Percentiles rank a stretch among this genome's conserved stretches.
Evolutionary conservation across 2,329 filamentous ascomycete species (phyloP).

Genomic region (Boeremia lycopersici): DNA sequence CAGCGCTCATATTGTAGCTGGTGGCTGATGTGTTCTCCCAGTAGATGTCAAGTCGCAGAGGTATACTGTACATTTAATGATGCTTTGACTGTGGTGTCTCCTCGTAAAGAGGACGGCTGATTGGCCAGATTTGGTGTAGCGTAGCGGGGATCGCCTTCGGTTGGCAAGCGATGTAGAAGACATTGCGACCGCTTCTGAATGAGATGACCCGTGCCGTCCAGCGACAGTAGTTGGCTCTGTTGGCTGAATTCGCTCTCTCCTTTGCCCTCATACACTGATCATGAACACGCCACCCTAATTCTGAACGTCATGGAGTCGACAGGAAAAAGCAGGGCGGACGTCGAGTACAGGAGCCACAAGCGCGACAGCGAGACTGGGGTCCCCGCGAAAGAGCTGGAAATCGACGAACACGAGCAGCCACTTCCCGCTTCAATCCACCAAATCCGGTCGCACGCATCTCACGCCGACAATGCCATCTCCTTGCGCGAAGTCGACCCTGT

Average conservation of each 20-base stretch:
- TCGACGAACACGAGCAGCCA: slow-evolving; percentile 17
- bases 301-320: slow-evolving; percentile 21
- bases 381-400: slow-evolving; percentile 8
- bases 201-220: slow-evolving; percentile 11
- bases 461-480: slow-evolving; percentile 43
- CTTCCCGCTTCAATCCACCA: slow-evolving; percentile 16
- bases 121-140: slow-evolving; percentile 8
- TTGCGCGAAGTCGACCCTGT: slow-evolving; percentile 61
- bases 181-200: slow-evolving; percentile 6
- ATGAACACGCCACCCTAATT: slow-evolving; percentile 17
- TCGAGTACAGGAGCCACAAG: slow-evolving; percentile 3
- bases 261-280: slow-evolving; percentile 11
- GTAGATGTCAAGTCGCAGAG: background rate
- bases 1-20: background rate
- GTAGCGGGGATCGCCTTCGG: slow-evolving; percentile 21
- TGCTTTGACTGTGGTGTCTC: background rate
- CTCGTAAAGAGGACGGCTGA: slow-evolving; percentile 4
- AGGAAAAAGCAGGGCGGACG: slow-evolving; percentile 16
- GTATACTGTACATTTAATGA: background rate
- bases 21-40: background rate
- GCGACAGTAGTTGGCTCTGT: background rate
- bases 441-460: slow-evolving; percentile 26
- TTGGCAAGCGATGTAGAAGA: slow-evolving; percentile 29
- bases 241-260: slow-evolving; percentile 2
- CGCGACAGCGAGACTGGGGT: slow-evolving; percentile 1